Evolutionary conservation across 352 stramenopile genomes (phyloP).

Genomic region (Bremia lactucae): DNA sequence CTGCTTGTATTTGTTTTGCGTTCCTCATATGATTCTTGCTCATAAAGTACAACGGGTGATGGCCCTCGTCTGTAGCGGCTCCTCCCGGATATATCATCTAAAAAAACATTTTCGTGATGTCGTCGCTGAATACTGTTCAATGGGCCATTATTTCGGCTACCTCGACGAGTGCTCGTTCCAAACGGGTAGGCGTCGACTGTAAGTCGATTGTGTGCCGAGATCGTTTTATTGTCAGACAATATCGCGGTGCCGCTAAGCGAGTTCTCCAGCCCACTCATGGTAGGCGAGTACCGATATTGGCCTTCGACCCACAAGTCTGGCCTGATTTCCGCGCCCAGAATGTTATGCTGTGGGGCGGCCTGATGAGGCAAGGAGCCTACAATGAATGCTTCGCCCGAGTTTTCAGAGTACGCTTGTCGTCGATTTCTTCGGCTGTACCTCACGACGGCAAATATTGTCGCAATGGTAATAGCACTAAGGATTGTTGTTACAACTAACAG

Average conservation of each 20-base stretch:
- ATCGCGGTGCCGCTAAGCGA: conserved; percentile 27
- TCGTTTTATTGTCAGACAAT: conserved; percentile 31
- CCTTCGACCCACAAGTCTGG: conserved; percentile 23
- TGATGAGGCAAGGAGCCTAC: conserved; percentile 15
- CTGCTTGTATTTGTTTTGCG: conserved; percentile 16
- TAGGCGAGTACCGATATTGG: conserved; percentile 23
- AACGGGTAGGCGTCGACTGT: conserved; percentile 24
- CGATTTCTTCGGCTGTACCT: conserved; percentile 19
- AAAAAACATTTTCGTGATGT: conserved; percentile 1
- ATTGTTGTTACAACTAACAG: conserved; percentile 21
- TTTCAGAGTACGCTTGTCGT: conserved; percentile 11
- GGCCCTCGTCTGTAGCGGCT: conserved; percentile 16
- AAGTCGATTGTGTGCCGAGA: conserved; percentile 12
- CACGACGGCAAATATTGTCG: conserved; percentile 17
- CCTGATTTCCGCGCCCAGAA: conserved; percentile 24
- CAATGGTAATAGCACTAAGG: conserved; percentile 15
- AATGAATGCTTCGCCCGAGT: conserved; percentile 20
- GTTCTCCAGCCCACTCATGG: conserved; percentile 17
- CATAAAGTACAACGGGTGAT: conserved; percentile 24
- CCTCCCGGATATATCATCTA: conserved; percentile 19
- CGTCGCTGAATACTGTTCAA: conserved; percentile 2
- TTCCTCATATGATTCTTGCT: conserved; percentile 16
- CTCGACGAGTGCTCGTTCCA: conserved; percentile 8
- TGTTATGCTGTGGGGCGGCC: conserved; percentile 13
- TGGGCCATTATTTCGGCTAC: neutral